Evolutionary conservation across 202 grass and related monocot species (phyloP), one percentile per base, ranked within the genome.

Genomic region (Brachypodium distachyon): DNA sequence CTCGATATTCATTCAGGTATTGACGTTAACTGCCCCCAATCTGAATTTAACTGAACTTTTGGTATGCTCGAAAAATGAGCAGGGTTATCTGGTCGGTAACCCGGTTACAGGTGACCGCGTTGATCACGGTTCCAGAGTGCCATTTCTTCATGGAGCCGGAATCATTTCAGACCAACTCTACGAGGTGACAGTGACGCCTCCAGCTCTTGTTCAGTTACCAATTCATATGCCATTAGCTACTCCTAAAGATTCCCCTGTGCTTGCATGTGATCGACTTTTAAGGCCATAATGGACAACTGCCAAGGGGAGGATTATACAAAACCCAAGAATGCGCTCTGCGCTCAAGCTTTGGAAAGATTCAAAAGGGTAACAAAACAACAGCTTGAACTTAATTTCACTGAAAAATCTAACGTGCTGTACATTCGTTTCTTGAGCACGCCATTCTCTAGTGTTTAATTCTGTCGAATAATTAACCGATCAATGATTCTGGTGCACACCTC

Each of bases 81-180:
- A 77, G 60, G 75, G 75, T 6, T 66, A 53, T 12, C 60, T 77
- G 6, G 74, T 77, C n/a, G 74, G 75, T n/a, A 77, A 77, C 23
- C 75, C 75, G 2, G 4, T 0, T 39, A 77, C 75, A 8, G 75
- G 75, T n/a, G 46, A 77, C 17, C 39, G 16, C 12, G 53, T 77
- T 18, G 75, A 77, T 12, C 0, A 0, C 0, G 23, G 53, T 12
- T 66, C 46, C 4, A 12, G 0, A 50, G 74, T 77, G 5, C 43
- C 74, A 6, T 77, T 26, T 27, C 27, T 17, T 34, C 74, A 77
- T 26, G 74, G 75, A 36, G 33, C 6, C n/a, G n/a, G n/a, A n/a
- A n/a, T n/a, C n/a, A n/a, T n/a, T n/a, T n/a, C n/a, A n/a, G n/a
- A n/a, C n/a, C 60, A 77, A 18, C 12, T 40, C 9, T 65, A 77